Evolutionary conservation across 495 filamentous ascomycete species (phyloP).

Genomic region (Daldinia caldariorum): DNA sequence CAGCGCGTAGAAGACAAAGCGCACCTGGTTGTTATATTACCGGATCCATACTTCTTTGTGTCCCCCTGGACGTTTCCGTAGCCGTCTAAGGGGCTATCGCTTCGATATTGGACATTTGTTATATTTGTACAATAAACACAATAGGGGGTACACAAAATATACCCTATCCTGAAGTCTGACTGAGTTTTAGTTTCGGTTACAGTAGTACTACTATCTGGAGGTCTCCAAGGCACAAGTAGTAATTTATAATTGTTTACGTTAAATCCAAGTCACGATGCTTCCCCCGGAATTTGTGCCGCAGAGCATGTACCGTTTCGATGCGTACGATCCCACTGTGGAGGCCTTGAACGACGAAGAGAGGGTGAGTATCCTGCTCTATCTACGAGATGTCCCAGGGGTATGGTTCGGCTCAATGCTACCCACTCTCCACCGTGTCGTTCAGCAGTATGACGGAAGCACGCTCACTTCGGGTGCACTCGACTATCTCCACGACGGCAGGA

Average conservation of each 20-base stretch:
- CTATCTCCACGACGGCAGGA: background rate
- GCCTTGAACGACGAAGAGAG: too few species aligned
- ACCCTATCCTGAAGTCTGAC: background rate
- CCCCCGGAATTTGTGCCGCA: too few species aligned
- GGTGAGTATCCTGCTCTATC: background rate
- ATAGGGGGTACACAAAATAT: too few species aligned
- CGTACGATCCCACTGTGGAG: too few species aligned
- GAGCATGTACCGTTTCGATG: too few species aligned
- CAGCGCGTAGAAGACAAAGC: background rate
- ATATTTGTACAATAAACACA: background rate
- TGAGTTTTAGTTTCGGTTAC: background rate
- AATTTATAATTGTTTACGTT: background rate
- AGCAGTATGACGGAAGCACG: too few species aligned
- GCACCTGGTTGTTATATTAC: background rate
- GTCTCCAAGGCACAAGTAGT: too few species aligned
- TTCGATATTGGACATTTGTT: background rate
- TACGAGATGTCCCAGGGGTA: background rate
- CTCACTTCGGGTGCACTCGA: background rate
- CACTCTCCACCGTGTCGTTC: too few species aligned
- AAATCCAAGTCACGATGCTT: background rate
- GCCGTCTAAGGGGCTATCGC: background rate
- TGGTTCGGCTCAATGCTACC: too few species aligned
- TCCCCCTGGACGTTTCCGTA: background rate
- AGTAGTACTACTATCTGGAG: background rate
- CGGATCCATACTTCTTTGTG: slow-evolving; percentile 4